Percentiles rank a stretch among this genome's conserved stretches.
Evolutionary conservation across 371 early-diverging fungal genomes (phyloP).

Genomic region (Mortierella sp.): DNA sequence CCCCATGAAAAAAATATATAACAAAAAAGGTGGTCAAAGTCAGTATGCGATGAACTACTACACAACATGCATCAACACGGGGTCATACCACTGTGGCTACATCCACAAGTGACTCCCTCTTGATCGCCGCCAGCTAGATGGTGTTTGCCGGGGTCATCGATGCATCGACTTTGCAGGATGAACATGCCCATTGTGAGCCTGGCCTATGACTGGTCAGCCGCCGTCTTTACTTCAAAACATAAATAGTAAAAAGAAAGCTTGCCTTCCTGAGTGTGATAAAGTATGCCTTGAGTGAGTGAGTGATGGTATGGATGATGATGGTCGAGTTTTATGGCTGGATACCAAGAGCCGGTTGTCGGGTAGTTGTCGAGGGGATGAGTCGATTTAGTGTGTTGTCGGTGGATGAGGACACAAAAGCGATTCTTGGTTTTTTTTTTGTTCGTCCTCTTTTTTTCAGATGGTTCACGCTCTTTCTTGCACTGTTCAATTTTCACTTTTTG

Average conservation of each 20-base stretch:
- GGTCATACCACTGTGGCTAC: not conserved
- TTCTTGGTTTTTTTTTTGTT: not conserved
- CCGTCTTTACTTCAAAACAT: not conserved
- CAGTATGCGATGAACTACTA: not conserved
- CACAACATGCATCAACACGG: not conserved
- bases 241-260: not conserved
- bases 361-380: not conserved
- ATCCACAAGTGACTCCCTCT: not conserved
- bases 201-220: slow-evolving; percentile 6
- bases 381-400: not conserved
- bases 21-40: not conserved
- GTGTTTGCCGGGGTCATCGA: not conserved
- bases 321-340: too few species aligned
- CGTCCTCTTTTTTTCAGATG: not conserved
- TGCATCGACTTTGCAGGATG: not conserved
- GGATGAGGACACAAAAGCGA: not conserved
- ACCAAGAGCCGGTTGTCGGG: too few species aligned
- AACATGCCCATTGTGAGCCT: not conserved
- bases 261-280: too few species aligned
- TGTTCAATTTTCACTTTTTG: not conserved
- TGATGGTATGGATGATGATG: not conserved
- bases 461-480: too few species aligned
- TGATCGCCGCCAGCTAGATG: not conserved
- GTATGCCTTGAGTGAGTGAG: slow-evolving; percentile 2
- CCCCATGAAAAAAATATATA: slow-evolving; percentile 5